Conservation (phyloP, 768 basidiomycete genomes). For the Chalciporus sphaerocephalus region DNA sequence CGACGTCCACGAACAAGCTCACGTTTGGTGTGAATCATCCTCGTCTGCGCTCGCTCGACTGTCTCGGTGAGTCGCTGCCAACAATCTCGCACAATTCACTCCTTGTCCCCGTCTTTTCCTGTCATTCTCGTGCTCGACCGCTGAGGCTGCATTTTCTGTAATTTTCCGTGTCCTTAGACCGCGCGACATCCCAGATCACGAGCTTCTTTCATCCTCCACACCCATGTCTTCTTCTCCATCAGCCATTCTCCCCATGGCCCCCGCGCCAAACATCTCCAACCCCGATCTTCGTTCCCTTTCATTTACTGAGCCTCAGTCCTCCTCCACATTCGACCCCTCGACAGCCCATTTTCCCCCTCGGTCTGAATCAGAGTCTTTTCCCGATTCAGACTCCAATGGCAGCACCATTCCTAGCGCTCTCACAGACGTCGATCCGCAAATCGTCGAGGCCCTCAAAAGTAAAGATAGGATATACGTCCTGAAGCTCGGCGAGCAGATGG, state of each 20-base stretch:
- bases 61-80: conserved; percentile 9
- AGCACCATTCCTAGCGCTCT: conserved; percentile 21
- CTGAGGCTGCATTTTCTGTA: conserved; percentile 11
- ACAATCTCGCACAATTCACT: background rate
- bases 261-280: conserved; percentile 10
- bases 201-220: conserved; percentile 9
- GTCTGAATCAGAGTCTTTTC: conserved; percentile 28
- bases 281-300: conserved; percentile 11
- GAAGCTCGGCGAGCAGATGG: conserved; percentile 85
- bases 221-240: conserved; percentile 14
- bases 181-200: conserved; percentile 8
- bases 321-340: conserved; percentile 14
- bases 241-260: conserved; percentile 10
- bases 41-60: conserved; percentile 5
- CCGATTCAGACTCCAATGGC: conserved; percentile 26
- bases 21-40: conserved; percentile 2
- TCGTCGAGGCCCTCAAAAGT: conserved; percentile 80
- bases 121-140: conserved; percentile 3
- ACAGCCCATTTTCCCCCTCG: conserved; percentile 14
- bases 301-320: conserved; percentile 7
- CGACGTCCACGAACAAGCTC: conserved; percentile 14
- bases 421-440: conserved; percentile 67
- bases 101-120: conserved; percentile 1
- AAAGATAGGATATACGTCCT: conserved; percentile 86
- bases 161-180: conserved; percentile 2